Conservation (phyloP, 2,329 filamentous ascomycete species). For the Fusarium falciforme region DNA sequence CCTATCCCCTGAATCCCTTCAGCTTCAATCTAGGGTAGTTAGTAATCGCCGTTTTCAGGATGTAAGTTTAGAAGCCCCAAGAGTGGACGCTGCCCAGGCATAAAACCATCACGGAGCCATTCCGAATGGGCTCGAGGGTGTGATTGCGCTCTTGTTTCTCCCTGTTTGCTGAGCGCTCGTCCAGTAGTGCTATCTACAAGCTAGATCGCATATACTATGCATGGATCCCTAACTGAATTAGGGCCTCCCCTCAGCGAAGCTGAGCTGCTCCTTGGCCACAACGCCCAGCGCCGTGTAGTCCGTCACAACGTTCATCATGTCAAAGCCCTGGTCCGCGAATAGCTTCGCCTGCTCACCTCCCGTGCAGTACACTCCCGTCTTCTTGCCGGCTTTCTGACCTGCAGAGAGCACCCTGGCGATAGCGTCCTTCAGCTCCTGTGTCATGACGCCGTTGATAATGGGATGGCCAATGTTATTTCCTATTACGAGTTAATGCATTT, state of each 20-base stretch:
- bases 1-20: neutral
- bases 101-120: no score
- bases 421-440: conserved; percentile 68
- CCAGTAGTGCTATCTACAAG: neutral
- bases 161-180: neutral
- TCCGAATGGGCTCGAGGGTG: neutral
- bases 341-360: conserved; percentile 65
- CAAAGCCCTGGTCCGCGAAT: conserved; percentile 68
- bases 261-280: conserved; percentile 58
- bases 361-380: conserved; percentile 70
- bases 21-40: neutral
- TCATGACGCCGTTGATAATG: conserved; percentile 69
- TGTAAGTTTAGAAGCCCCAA: no score
- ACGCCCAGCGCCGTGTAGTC: conserved; percentile 65
- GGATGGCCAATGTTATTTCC: conserved; percentile 71
- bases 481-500: conserved; percentile 31
- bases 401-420: conserved; percentile 69
- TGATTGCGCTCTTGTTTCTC: neutral
- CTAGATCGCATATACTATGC: neutral
- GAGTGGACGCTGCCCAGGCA: no score
- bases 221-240: neutral
- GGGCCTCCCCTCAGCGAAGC: conserved; percentile 55
- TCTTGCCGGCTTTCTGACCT: conserved; percentile 71
- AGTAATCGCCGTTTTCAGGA: neutral
- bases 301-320: conserved; percentile 70